phyloP scores from a whole-genome alignment of 2,329 filamentous ascomycete genomes.

The Thermothelomyces thermophilus region DNA sequence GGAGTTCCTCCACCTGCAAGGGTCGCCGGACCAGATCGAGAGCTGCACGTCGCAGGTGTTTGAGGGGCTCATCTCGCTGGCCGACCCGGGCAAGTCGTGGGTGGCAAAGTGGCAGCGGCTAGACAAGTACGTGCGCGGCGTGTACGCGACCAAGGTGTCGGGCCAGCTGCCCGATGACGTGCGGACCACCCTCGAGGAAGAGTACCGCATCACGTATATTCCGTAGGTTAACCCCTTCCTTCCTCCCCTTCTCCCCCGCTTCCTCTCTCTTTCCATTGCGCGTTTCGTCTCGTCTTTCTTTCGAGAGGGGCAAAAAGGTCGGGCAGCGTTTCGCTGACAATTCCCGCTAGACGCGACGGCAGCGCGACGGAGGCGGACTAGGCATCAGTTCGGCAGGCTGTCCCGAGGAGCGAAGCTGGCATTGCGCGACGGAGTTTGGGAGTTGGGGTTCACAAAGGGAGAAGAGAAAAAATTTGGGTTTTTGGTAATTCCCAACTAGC shows the following conservation, averaged over 20 bases:
- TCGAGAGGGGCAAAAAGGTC: too few species aligned
- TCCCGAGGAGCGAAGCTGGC: slow-evolving; percentile 6
- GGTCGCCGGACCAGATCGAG: slow-evolving; percentile 72
- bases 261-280: too few species aligned
- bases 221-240: slow-evolving; percentile 44
- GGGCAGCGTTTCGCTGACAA: too few species aligned
- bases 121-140: slow-evolving; percentile 77
- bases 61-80: slow-evolving; percentile 81
- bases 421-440: slow-evolving; percentile 16
- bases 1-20: slow-evolving; percentile 75
- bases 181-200: slow-evolving; percentile 53
- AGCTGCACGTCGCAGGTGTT: slow-evolving; percentile 96
- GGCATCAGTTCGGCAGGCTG: neutral
- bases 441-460: slow-evolving; percentile 11
- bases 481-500: neutral
- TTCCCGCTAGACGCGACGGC: slow-evolving; percentile 45
- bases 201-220: slow-evolving; percentile 58
- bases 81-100: slow-evolving; percentile 80
- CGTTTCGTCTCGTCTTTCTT: too few species aligned
- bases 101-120: slow-evolving; percentile 94
- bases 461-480: neutral
- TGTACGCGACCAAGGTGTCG: slow-evolving; percentile 92
- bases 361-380: slow-evolving; percentile 45
- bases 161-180: slow-evolving; percentile 68
- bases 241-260: too few species aligned